Conservation (phyloP, 2,329 filamentous ascomycete genomes). For the Claviceps pusilla region DNA sequence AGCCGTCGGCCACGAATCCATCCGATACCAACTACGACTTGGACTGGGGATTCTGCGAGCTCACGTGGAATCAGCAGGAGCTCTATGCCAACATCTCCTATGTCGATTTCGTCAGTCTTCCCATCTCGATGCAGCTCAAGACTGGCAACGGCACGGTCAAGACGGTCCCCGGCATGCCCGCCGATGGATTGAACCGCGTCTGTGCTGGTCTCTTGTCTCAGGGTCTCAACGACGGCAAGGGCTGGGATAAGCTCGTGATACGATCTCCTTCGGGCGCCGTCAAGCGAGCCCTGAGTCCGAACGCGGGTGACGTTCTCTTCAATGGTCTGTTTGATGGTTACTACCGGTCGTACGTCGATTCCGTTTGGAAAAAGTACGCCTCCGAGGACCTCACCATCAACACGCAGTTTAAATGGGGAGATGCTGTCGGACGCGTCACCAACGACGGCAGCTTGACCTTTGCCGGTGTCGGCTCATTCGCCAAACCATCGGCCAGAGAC, state of each 20-base stretch:
- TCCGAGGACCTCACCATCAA: constrained; percentile 31
- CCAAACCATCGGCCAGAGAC: constrained; percentile 31
- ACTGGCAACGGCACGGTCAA: constrained; percentile 29
- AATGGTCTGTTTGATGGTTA: constrained; percentile 33
- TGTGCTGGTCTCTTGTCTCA: constrained; percentile 31
- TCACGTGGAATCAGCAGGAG: constrained; percentile 47
- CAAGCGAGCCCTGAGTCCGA: constrained; percentile 39
- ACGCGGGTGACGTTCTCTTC: constrained; percentile 30
- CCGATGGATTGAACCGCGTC: constrained; percentile 30
- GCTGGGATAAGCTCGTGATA: constrained; percentile 38
- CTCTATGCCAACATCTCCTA: constrained; percentile 57
- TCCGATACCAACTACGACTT: constrained; percentile 46
- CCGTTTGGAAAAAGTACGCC: constrained; percentile 37
- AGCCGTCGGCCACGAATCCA: constrained; percentile 56
- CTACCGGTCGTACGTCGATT: constrained; percentile 33
- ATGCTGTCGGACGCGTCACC: constrained; percentile 28
- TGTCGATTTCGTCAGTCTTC: constrained; percentile 59
- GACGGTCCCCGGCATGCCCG: constrained; percentile 33
- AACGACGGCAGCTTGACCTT: constrained; percentile 25
- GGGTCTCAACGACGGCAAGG: constrained; percentile 28
- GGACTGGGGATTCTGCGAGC: constrained; percentile 54
- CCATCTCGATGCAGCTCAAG: constrained; percentile 41
- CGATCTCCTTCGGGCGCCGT: constrained; percentile 21
- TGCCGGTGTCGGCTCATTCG: constrained; percentile 28
- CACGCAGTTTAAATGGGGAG: constrained; percentile 39